These are phyloP conservation scores for Verticillium nubilum DNA, from an alignment of 2,329 filamentous ascomycete species.

Conservation along the genomic window DNA sequence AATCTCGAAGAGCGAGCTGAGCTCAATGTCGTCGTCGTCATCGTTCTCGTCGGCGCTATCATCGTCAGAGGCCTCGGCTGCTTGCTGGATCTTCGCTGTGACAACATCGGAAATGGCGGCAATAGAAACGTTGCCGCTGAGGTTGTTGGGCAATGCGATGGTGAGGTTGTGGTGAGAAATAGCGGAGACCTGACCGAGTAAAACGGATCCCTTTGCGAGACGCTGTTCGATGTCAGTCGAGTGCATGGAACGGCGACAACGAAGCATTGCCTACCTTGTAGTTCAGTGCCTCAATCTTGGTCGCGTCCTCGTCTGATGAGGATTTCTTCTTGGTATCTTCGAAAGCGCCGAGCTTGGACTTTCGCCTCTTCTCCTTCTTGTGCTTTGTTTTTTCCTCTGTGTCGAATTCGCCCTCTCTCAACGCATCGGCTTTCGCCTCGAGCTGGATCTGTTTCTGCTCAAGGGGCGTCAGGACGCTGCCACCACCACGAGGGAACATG, in stretches of 20 bases:
- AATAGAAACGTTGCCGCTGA: slow-evolving; percentile 82
- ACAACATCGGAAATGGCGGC: slow-evolving; percentile 84
- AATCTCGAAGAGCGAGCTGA: slow-evolving; percentile 68
- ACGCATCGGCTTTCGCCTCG: slow-evolving; percentile 84
- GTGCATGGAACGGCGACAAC: not conserved
- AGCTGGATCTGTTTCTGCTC: slow-evolving; percentile 96
- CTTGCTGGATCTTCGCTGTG: slow-evolving; percentile 69
- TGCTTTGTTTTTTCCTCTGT: slow-evolving; percentile 39
- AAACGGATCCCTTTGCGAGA: slow-evolving; percentile 75
- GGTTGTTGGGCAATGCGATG: slow-evolving; percentile 85
- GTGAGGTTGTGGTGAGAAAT: slow-evolving; percentile 77
- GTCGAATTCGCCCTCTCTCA: slow-evolving; percentile 66
- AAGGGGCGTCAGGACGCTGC: slow-evolving; percentile 81
- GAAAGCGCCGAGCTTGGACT: slow-evolving; percentile 31
- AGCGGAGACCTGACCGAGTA: slow-evolving; percentile 79
- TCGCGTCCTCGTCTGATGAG: slow-evolving; percentile 46
- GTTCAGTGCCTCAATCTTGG: slow-evolving; percentile 81
- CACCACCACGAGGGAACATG: slow-evolving; percentile 88
- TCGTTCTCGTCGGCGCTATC: slow-evolving; percentile 47
- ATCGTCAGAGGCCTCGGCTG: slow-evolving; percentile 49
- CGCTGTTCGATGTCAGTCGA: slow-evolving; percentile 50
- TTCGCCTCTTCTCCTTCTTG: slow-evolving; percentile 44
- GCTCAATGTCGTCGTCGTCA: slow-evolving; percentile 58
- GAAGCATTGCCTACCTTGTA: slow-evolving; percentile 62
- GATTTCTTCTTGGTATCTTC: slow-evolving; percentile 49